Percentiles rank a stretch among this genome's conserved stretches.
Conservation (phyloP, 805 yeast species). For the Candida michaelii region DNA sequence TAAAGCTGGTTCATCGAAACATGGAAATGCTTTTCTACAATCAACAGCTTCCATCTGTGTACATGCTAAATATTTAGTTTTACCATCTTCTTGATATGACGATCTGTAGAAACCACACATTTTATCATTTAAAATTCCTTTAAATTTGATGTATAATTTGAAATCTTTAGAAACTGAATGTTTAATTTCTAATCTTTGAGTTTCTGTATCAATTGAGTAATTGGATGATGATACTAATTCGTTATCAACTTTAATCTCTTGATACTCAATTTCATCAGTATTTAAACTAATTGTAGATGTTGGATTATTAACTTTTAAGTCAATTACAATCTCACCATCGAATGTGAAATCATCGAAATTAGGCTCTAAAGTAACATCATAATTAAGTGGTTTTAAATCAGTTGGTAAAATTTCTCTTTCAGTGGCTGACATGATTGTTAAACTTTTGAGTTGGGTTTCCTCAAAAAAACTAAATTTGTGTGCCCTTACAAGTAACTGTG, state of each 20-base stretch:
- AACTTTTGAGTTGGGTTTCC: background rate
- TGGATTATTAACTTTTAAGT: constrained; percentile 50
- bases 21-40: constrained; percentile 85
- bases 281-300: constrained; percentile 55
- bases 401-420: constrained; percentile 40
- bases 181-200: constrained; percentile 27
- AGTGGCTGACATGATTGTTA: background rate
- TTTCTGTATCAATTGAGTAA: constrained; percentile 15
- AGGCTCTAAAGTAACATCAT: constrained; percentile 43
- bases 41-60: constrained; percentile 89
- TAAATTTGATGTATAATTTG: constrained; percentile 49
- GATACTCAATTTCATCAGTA: constrained; percentile 62
- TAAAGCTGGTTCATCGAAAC: constrained; percentile 75
- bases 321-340: constrained; percentile 54
- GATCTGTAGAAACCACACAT: constrained; percentile 86
- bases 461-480: no score
- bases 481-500: no score
- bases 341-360: constrained; percentile 56
- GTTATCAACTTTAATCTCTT: constrained; percentile 43
- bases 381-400: constrained; percentile 42
- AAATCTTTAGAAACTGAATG: constrained; percentile 41
- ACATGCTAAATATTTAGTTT: constrained; percentile 70
- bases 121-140: constrained; percentile 68
- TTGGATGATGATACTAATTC: constrained; percentile 7
- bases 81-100: constrained; percentile 59